Base-by-base conservation (phyloP, 169 alveolate species). In the Eimeria sp. region DNA sequence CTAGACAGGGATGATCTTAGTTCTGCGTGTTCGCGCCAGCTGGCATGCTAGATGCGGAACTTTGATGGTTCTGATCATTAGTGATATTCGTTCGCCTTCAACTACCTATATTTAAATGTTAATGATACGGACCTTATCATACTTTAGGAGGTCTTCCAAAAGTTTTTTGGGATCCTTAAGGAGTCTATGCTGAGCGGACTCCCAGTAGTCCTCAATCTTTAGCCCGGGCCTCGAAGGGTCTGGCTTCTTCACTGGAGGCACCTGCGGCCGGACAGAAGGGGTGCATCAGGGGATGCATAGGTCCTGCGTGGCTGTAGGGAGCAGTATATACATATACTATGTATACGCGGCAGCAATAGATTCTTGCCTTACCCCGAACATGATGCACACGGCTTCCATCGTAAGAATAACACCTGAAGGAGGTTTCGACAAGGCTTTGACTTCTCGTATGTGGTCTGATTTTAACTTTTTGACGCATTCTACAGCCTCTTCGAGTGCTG, bases 391-490 rank as follows among this genome's bases (percentile, higher is more conserved):
- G 33, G 99, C 99, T 85, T 97, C 98, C 97, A 97, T 97, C 93
- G 97, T 98, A 30, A 97, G 95, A 40, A 96, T 95, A 30, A 98
- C 99, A 30, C 98, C 99, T 6, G 97, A 98, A 0, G 98, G 98
- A 9, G 99, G 99, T 4, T 98, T 97, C 88, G 97, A 98, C 97
- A 98, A 97, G 68, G 99, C 97, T 95, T 99, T 99, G 95, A 99
- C 97, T 97, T 99, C 99, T 46, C 98, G 97, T 78, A 99, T 98
- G 96, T 99, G 99, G 80, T 98, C 98, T 43, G 98, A 98, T 83
- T 98, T 97, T 27, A 99, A 96, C 88, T 99, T 98, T 96, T 98
- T 99, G 90, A 98, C 98, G 74, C 99, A 99, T 62, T 98, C 99
- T 90, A 98, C 97, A 6, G 99, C 99, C 56, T 98, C 98, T 23